Conservation (phyloP, 495 filamentous ascomycete genomes). For the Letharia lupina region DNA sequence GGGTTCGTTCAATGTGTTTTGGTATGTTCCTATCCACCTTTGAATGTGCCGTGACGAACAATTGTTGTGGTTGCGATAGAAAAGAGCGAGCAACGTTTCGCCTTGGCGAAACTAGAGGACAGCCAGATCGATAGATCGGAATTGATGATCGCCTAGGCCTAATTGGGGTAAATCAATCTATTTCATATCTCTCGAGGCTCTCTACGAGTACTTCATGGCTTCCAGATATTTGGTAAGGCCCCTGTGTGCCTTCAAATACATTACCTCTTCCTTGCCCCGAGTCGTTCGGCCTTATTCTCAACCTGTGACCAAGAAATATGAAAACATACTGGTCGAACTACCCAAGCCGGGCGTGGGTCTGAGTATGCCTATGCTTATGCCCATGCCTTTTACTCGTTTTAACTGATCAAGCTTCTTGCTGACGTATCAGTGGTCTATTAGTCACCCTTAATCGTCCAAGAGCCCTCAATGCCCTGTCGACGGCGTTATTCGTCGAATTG, state of each 20-base stretch:
- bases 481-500: slow-evolving; percentile 80
- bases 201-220: slow-evolving; percentile 7
- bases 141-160: background rate
- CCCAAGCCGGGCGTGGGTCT: slow-evolving; percentile 84
- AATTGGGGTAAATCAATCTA: background rate
- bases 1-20: background rate
- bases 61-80: background rate
- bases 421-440: slow-evolving; percentile 30
- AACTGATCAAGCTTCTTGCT: background rate
- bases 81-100: slow-evolving; percentile 1
- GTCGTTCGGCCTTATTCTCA: slow-evolving; percentile 48
- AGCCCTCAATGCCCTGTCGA: slow-evolving; percentile 85
- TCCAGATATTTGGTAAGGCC: slow-evolving; percentile 40
- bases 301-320: slow-evolving; percentile 52
- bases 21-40: background rate
- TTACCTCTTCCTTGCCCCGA: slow-evolving; percentile 35
- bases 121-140: background rate
- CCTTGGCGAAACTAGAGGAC: background rate
- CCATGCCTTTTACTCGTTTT: background rate
- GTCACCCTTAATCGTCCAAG: slow-evolving; percentile 95
- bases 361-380: slow-evolving; percentile 54
- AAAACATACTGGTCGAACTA: slow-evolving; percentile 68
- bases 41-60: background rate
- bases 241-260: slow-evolving; percentile 45
- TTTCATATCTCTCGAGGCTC: too few relatives aligned